A percentile compares a stretch with the other conserved stretches of the same genome.
Evolutionary conservation across 2,329 filamentous ascomycete genomes (phyloP).

Genomic region (Epichloe sibirici): DNA sequence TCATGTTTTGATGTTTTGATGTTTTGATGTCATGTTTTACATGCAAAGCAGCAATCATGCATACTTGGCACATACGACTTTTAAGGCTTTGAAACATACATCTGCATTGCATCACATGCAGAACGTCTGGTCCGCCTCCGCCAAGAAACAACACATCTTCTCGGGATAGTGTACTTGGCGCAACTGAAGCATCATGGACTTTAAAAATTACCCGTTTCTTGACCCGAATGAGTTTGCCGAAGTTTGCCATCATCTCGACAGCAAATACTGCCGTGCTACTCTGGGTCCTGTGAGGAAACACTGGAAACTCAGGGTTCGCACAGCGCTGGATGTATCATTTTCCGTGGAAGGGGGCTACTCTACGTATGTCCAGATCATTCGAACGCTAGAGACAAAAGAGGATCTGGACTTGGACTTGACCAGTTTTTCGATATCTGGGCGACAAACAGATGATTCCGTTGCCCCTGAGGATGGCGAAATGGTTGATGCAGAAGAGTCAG

Average conservation of each 20-base stretch:
- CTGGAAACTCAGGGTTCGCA: constrained; percentile 43
- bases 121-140: too few relatives aligned
- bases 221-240: constrained; percentile 49
- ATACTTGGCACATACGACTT: too few relatives aligned
- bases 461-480: constrained; percentile 30
- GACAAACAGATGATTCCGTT: constrained; percentile 8
- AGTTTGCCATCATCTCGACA: constrained; percentile 50
- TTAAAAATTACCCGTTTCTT: constrained; percentile 49
- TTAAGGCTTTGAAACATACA: too few relatives aligned
- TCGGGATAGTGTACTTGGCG: too few relatives aligned
- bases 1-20: too few relatives aligned
- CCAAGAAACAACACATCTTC: too few relatives aligned
- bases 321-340: constrained; percentile 35
- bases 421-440: constrained; percentile 30
- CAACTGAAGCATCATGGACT: constrained; percentile 20
- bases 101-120: too few relatives aligned
- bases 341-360: constrained; percentile 29
- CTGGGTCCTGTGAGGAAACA: constrained; percentile 40
- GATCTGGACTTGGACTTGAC: constrained; percentile 35
- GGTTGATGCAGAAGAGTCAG: constrained; percentile 38
- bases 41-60: too few relatives aligned
- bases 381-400: constrained; percentile 34
- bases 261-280: constrained; percentile 44
- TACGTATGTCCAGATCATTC: constrained; percentile 45
- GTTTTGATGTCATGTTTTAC: too few relatives aligned